These are phyloP conservation scores for Colletotrichum aenigma DNA, from an alignment of 2,329 filamentous ascomycete species.

Conservation along the genomic window DNA sequence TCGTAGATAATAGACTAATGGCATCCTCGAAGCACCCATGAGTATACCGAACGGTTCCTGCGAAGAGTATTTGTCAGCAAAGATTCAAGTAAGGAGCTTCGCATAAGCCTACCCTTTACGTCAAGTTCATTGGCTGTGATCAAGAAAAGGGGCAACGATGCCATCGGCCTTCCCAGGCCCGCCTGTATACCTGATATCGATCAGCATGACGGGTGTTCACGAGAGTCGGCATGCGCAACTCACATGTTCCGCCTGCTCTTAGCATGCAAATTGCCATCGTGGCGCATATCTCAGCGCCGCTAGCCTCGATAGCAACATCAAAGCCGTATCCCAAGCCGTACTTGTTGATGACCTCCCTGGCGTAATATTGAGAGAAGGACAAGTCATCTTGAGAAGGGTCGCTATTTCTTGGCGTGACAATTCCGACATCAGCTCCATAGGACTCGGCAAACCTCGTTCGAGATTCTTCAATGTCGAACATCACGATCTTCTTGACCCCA, in stretches of 20 bases:
- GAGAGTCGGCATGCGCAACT: not conserved
- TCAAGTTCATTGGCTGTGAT: slow-evolving; percentile 27
- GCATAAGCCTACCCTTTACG: slow-evolving; percentile 21
- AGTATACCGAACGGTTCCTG: slow-evolving; percentile 29
- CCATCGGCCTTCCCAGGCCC: slow-evolving; percentile 24
- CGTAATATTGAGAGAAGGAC: not conserved
- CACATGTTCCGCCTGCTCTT: not conserved
- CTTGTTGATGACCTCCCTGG: not conserved
- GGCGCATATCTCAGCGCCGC: not conserved
- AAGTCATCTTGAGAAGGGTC: not conserved
- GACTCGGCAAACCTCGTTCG: not conserved
- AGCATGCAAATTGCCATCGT: not conserved
- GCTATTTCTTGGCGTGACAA: not conserved
- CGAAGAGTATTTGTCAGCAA: not conserved
- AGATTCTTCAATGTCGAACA: not conserved
- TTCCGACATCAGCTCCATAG: not conserved
- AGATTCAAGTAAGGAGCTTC: rapidly evolving
- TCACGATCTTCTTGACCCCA: not conserved
- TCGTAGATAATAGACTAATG: slow-evolving; percentile 23
- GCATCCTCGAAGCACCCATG: slow-evolving; percentile 28
- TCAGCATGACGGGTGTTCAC: not conserved
- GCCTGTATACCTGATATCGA: slow-evolving; percentile 13
- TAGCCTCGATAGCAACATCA: not conserved
- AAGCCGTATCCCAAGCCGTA: not conserved
- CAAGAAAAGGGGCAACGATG: slow-evolving; percentile 24